Evolutionary conservation across 495 filamentous ascomycete species (phyloP).

Genomic region (Aspergillus diversus): DNA sequence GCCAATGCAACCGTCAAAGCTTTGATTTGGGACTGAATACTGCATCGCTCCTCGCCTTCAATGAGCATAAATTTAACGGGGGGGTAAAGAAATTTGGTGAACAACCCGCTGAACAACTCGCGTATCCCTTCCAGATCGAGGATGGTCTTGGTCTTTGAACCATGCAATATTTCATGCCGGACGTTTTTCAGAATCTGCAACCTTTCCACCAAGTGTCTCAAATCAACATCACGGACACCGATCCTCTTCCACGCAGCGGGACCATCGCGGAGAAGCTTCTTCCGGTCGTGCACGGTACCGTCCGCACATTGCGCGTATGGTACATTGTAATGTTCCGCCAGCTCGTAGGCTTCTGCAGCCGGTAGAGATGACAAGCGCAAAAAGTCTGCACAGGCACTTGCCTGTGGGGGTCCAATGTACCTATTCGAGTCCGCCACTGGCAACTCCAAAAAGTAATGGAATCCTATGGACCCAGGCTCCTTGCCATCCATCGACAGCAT

Average conservation of each 20-base stretch:
- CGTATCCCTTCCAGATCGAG: constrained; percentile 46
- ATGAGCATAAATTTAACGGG: constrained; percentile 28
- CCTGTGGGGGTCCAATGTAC: constrained; percentile 35
- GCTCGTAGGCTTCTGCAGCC: constrained; percentile 39
- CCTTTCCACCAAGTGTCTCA: constrained; percentile 44
- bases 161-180: constrained; percentile 40
- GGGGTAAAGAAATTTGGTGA: constrained; percentile 50
- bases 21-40: constrained; percentile 56
- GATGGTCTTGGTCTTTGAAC: constrained; percentile 37
- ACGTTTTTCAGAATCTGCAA: constrained; percentile 46
- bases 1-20: constrained; percentile 50
- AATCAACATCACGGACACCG: constrained; percentile 44
- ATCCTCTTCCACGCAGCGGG: constrained; percentile 46
- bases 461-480: constrained; percentile 77
- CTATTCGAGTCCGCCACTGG: constrained; percentile 64
- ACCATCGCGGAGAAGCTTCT: constrained; percentile 38
- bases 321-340: constrained; percentile 40
- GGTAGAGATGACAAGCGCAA: constrained; percentile 37
- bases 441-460: constrained; percentile 71
- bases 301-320: constrained; percentile 40
- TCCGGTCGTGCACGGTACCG: constrained; percentile 40
- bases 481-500: constrained; percentile 74
- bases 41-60: constrained; percentile 34
- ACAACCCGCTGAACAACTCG: constrained; percentile 50
- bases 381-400: constrained; percentile 33